Base-by-base conservation (phyloP, 805 yeast species). In the Nakazawaea anatomiae region DNA sequence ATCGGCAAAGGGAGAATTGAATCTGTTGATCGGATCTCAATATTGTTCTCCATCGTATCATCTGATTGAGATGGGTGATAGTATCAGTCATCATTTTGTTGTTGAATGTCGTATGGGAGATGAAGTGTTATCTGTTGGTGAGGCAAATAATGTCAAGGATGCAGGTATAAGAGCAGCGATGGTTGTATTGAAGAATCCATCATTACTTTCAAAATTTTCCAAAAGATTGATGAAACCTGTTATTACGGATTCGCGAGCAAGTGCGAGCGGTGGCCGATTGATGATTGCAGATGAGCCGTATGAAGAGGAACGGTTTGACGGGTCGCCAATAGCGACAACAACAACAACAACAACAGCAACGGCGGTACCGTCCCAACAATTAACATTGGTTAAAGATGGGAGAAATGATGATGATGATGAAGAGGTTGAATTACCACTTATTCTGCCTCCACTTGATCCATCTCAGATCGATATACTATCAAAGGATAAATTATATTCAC, bases 101-200 rank as follows among this genome's bases (percentile, higher is more conserved):
- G 43, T 40, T 40, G 29, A 45, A 12, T 29, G 50, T 31, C 11
- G 39, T 10, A 25, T 40, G 43, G 43, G 46, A 42, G 44, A 38
- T 11, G 42, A 50, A 38, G 52, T 44, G 5, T 4, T 50, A 11
- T 49, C 48, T 10, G 42, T 31, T 25, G 52, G 52, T 14, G 27
- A 39, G 11, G 52, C 34, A 1, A 35, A 40, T 12, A 50, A 28
- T 39, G 11, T 39, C 27, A 50, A 39, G 28, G 52, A 44, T 45
- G 48, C 52, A 6, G 47, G 42, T 12, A 31, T 50, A 6, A 39
- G 52, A 10, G 48, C 52, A 10, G 52, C 52, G 5, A 50, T 50
- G 52, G 44, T 11, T 38, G 52, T 43, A 1, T 30, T 40, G 31
- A 40, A 28, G 4, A 40, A 40, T n/a, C 43, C 43, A 10, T 18